Percentiles rank a stretch among this genome's conserved stretches.
Conservation (phyloP, 345 rosid genomes). For the Orychophragmus violaceus region DNA sequence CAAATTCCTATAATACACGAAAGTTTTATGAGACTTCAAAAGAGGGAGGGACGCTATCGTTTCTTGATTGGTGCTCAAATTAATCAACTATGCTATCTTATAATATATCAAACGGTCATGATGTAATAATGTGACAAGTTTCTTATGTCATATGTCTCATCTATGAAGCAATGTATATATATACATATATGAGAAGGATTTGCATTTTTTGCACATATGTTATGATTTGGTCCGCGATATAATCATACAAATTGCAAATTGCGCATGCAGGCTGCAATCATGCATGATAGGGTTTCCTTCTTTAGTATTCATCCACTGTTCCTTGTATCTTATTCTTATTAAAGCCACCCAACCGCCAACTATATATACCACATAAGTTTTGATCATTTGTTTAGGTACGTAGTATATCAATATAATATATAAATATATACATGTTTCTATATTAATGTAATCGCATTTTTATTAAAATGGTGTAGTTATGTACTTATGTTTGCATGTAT, state of each 20-base stretch:
- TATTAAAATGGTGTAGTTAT: background rate
- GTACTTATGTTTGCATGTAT: background rate
- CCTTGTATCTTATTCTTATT: slow-evolving; percentile 2
- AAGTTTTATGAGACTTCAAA: slow-evolving; percentile 13
- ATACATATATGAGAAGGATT: background rate
- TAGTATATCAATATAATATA: background rate
- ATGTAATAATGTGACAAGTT: slow-evolving; percentile 13
- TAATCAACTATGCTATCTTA: background rate
- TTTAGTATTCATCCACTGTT: slow-evolving; percentile 7
- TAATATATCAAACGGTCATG: background rate
- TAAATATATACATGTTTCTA: background rate
- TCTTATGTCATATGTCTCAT: slow-evolving; percentile 21
- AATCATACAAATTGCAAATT: slow-evolving; percentile 15
- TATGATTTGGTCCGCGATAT: slow-evolving; percentile 22
- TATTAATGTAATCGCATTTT: background rate
- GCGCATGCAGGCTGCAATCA: slow-evolving; percentile 36
- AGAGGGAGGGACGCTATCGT: background rate
- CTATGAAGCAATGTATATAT: background rate
- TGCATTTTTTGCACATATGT: slow-evolving; percentile 6
- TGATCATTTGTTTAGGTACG: background rate
- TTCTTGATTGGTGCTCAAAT: background rate
- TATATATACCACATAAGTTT: slow-evolving; percentile 12
- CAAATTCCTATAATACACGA: slow-evolving; percentile 11
- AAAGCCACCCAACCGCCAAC: slow-evolving; percentile 24
- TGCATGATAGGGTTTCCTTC: slow-evolving; percentile 29